phyloP scores from a whole-genome alignment of 2,329 filamentous ascomycete species.

The Nothopassalora personata region DNA sequence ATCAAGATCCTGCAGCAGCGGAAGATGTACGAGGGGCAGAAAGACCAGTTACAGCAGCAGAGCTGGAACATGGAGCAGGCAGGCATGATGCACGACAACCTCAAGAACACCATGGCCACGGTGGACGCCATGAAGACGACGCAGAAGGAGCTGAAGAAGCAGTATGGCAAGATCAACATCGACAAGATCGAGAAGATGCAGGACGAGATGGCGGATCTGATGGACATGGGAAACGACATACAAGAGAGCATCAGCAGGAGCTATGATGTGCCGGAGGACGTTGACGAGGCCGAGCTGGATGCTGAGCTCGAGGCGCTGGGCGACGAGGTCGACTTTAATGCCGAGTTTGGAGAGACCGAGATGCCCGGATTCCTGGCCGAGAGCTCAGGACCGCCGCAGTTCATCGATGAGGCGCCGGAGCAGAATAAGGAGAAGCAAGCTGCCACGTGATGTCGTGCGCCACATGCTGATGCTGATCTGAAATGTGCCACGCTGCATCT shows the following conservation, averaged over 20 bases:
- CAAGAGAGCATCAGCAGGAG: conserved; percentile 86
- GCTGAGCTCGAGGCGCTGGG: conserved; percentile 92
- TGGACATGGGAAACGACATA: conserved; percentile 97
- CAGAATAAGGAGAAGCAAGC: conserved; percentile 28
- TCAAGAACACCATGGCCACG: conserved; percentile 97
- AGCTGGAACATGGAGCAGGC: conserved; percentile 99
- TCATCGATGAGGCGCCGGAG: conserved; percentile 81
- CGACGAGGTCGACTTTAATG: conserved; percentile 84
- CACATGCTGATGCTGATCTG: neutral
- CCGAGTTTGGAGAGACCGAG: conserved; percentile 52
- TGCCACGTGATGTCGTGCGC: conserved; percentile 21
- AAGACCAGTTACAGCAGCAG: conserved; percentile 88
- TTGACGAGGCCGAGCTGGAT: conserved; percentile 93
- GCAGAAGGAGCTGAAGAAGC: conserved; percentile 83
- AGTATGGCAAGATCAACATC: conserved; percentile 95
- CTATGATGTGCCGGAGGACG: conserved; percentile 94
- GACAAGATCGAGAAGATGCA: conserved; percentile 97
- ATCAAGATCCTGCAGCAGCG: conserved; percentile 89
- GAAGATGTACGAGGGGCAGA: conserved; percentile 89
- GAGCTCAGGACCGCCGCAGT: conserved; percentile 65
- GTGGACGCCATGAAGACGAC: conserved; percentile 97
- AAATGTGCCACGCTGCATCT: neutral
- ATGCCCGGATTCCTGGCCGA: conserved; percentile 86
- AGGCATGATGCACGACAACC: conserved; percentile 96
- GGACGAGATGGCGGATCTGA: conserved; percentile 97